Percentiles rank a stretch among this genome's conserved stretches.
Evolutionary conservation across 495 filamentous ascomycete genomes (phyloP).

Genomic region (Penicillium simplicissimum): DNA sequence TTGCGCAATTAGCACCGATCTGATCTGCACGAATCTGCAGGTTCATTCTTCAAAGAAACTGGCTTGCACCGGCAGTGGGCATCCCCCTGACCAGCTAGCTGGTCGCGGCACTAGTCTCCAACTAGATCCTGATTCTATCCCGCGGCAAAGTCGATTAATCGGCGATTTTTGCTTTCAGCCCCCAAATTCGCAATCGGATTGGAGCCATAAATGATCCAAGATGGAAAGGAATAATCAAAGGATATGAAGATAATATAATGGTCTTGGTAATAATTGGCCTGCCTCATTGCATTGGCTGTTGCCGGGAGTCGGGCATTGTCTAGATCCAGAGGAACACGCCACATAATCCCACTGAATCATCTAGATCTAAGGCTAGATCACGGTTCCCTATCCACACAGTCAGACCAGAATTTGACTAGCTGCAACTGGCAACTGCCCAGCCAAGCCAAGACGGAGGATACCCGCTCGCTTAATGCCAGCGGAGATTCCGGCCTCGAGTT

Average conservation of each 20-base stretch:
- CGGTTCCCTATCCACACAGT: neutral
- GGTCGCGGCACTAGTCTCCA: neutral
- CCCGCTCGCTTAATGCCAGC: neutral
- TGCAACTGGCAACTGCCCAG: neutral
- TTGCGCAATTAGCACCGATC: conserved; percentile 1
- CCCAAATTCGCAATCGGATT: neutral
- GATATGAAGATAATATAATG: neutral
- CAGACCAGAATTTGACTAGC: neutral
- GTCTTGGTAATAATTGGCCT: neutral
- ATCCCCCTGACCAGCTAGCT: neutral
- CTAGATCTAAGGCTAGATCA: conserved; percentile 15
- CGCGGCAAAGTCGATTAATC: neutral
- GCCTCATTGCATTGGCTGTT: neutral
- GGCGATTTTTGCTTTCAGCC: neutral
- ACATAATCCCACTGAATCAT: neutral
- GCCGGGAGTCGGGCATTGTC: conserved; percentile 5
- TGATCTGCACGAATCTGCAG: conserved; percentile 2
- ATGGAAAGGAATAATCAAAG: neutral
- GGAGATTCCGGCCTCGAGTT: neutral
- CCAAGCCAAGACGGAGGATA: neutral
- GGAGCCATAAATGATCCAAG: neutral
- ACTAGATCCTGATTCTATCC: neutral
- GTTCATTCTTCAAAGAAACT: conserved; percentile 4
- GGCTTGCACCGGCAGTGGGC: neutral
- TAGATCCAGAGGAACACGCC: conserved; percentile 9